Evolutionary conservation across 2,329 filamentous ascomycete genomes (phyloP).

Genomic region (Pseudonectria foliicola): DNA sequence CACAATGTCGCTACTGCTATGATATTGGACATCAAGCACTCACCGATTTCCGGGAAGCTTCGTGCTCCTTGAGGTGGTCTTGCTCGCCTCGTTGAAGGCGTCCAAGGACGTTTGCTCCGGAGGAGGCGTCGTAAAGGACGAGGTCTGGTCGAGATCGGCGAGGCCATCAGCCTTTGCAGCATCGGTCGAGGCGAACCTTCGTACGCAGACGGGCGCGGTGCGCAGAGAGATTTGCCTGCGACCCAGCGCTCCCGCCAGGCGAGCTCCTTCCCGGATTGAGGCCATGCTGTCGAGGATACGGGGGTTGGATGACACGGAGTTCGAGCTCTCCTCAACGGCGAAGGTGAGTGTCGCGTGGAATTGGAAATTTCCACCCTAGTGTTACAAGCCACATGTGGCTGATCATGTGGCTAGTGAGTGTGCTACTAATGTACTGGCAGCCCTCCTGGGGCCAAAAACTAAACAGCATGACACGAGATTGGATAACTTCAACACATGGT

Average conservation of each 20-base stretch:
- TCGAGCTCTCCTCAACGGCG: slow-evolving; percentile 14
- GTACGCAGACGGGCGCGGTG: slow-evolving; percentile 18
- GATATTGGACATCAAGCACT: slow-evolving; percentile 8
- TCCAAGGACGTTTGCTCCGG: slow-evolving; percentile 32
- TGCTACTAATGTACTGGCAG: no score
- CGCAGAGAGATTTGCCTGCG: slow-evolving; percentile 21
- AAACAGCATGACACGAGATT: no score
- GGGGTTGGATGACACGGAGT: slow-evolving; percentile 6
- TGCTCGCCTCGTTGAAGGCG: slow-evolving; percentile 34
- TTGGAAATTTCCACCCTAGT: slow-evolving; percentile 27
- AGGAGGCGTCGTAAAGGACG: slow-evolving; percentile 38
- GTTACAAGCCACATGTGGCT: slow-evolving; percentile 15
- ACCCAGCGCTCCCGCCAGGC: slow-evolving; percentile 26
- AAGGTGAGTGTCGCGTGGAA: slow-evolving; percentile 16
- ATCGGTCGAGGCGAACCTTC: slow-evolving; percentile 42
- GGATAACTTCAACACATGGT: no score
- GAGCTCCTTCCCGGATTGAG: slow-evolving; percentile 33
- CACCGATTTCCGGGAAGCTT: slow-evolving; percentile 43
- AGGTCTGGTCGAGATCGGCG: slow-evolving; percentile 44
- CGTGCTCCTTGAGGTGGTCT: slow-evolving; percentile 26
- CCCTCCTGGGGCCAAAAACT: no score
- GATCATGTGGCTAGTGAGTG: background rate
- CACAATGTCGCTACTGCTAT: background rate
- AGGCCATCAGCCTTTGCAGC: slow-evolving; percentile 31
- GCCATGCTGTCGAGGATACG: slow-evolving; percentile 28